Conservation (phyloP, 1,284 basidiomycete species). For the Paramarasmius palmivorus region DNA sequence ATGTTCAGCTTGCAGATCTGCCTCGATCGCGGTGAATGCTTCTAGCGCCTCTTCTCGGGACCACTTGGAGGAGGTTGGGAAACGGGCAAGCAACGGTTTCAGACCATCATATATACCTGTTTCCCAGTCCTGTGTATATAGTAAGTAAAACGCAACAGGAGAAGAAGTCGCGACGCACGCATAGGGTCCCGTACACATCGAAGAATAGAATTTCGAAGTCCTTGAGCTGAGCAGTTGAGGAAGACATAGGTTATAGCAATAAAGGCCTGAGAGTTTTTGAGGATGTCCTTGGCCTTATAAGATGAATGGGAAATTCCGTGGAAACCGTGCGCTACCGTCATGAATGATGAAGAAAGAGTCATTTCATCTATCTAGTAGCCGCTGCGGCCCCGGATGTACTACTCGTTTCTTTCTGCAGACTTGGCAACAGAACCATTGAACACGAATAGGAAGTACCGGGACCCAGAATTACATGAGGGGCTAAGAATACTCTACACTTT, state of each 20-base stretch:
- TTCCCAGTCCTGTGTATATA: slow-evolving; percentile 65
- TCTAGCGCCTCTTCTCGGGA: slow-evolving; percentile 50
- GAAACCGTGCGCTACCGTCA: no score
- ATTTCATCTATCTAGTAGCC: no score
- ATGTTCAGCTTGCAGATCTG: slow-evolving; percentile 54
- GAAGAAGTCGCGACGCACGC: background rate
- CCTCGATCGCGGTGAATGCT: slow-evolving; percentile 56
- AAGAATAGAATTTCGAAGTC: slow-evolving; percentile 18
- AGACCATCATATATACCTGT: slow-evolving; percentile 58
- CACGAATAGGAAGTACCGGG: no score
- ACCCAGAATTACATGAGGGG: no score
- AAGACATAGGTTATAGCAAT: background rate
- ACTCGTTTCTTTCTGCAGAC: no score
- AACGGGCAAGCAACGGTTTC: slow-evolving; percentile 48
- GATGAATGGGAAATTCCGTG: no score
- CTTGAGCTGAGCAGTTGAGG: slow-evolving; percentile 8
- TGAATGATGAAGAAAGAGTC: no score
- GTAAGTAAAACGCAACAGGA: background rate
- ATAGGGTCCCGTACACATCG: slow-evolving; percentile 19
- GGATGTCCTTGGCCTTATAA: no score
- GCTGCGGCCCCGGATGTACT: no score
- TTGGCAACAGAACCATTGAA: no score
- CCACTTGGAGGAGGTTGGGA: slow-evolving; percentile 43
- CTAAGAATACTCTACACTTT: slow-evolving; percentile 9
- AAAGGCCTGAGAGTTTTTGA: no score